Evolutionary conservation across 805 yeast genomes (phyloP).

Genomic region (Candida argentea): DNA sequence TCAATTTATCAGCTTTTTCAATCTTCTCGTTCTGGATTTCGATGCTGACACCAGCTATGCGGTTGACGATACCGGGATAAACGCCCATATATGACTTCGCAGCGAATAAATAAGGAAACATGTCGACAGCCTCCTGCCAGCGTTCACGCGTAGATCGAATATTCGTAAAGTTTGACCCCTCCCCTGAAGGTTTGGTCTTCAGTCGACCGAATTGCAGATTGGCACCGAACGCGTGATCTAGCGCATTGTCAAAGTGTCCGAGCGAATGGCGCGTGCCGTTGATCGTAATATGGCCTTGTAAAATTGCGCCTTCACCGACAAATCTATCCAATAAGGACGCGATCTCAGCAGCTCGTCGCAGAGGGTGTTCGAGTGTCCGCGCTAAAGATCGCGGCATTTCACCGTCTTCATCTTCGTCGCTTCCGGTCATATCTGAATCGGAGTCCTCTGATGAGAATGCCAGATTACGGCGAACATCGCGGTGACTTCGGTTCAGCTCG

Average conservation of each 20-base stretch:
- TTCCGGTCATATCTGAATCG: neutral
- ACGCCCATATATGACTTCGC: constrained; percentile 4
- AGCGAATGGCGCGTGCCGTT: too few species aligned
- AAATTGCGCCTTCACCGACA: constrained; percentile 9
- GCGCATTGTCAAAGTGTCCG: too few species aligned
- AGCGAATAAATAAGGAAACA: constrained; percentile 25
- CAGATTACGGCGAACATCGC: neutral
- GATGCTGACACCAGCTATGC: constrained; percentile 40
- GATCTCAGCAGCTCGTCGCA: constrained; percentile 3
- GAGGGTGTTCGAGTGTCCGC: too few species aligned
- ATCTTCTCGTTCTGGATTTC: constrained; percentile 20
- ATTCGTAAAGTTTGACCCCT: constrained; percentile 13
- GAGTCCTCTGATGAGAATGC: neutral
- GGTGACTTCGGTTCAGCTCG: constrained; percentile 5
- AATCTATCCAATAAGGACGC: constrained; percentile 5
- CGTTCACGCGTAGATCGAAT: constrained; percentile 49
- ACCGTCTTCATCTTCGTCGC: constrained; percentile 1
- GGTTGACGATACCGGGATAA: constrained; percentile 31
- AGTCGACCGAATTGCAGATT: too few species aligned
- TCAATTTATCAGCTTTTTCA: constrained; percentile 16
- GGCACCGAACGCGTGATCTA: too few species aligned
- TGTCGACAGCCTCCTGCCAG: constrained; percentile 51
- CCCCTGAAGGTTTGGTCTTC: constrained; percentile 3
- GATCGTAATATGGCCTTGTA: constrained; percentile 15
- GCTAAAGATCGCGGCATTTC: neutral